Evolutionary conservation across 1,284 basidiomycete genomes (phyloP).

Genomic region (Austropuccinia psidii): DNA sequence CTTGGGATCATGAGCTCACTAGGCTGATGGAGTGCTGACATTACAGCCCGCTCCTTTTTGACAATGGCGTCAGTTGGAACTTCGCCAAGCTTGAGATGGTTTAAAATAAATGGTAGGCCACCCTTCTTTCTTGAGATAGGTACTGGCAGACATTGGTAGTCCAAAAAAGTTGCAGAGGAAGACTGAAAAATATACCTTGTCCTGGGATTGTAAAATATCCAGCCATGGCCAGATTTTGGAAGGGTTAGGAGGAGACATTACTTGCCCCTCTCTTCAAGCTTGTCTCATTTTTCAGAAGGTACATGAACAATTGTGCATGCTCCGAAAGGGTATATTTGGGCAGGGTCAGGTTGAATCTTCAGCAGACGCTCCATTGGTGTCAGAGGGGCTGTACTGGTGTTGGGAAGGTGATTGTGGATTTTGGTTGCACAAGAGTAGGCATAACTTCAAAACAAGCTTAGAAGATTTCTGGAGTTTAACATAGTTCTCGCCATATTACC

Average conservation of each 20-base stretch:
- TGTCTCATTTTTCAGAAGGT: background rate
- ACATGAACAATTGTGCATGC: background rate
- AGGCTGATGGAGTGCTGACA: background rate
- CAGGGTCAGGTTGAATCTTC: background rate
- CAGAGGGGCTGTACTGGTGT: background rate
- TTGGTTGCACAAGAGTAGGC: background rate
- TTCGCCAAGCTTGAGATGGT: background rate
- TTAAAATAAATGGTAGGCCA: background rate
- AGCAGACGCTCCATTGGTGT: background rate
- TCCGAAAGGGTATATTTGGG: slow-evolving; percentile 3
- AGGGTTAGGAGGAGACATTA: background rate
- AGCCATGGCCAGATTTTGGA: background rate
- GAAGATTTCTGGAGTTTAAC: background rate
- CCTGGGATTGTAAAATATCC: too few species aligned
- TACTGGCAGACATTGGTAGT: background rate
- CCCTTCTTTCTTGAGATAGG: background rate
- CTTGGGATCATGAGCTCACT: background rate
- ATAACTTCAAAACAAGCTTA: slow-evolving; percentile 1
- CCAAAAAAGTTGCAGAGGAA: background rate
- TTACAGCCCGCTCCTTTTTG: background rate
- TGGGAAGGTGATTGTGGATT: background rate
- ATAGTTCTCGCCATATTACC: slow-evolving; percentile 7
- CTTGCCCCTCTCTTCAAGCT: background rate
- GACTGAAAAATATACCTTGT: too few species aligned
- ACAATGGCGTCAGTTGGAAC: background rate